phyloP scores from a whole-genome alignment of 2,329 filamentous ascomycete species.

The Ustulina deusta region DNA sequence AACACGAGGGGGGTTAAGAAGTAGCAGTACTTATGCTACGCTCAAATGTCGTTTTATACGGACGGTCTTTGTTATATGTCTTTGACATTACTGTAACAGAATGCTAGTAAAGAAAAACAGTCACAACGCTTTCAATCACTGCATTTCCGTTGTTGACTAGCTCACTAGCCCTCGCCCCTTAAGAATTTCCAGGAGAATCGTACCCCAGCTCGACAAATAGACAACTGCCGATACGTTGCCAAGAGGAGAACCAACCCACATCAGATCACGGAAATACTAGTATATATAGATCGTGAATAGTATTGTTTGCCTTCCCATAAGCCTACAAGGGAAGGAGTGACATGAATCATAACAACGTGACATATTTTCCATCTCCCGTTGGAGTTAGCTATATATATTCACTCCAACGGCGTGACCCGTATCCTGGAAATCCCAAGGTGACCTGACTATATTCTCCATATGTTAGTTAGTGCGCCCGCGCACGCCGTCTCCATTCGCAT shows the following conservation, averaged over 20 bases:
- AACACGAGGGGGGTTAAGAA: no score
- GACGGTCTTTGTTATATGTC: no score
- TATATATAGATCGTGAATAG: neutral
- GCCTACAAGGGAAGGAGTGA: neutral
- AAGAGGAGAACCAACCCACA: neutral
- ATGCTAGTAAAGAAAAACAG: no score
- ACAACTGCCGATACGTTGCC: neutral
- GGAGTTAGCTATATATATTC: constrained; percentile 6
- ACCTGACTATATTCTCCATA: neutral
- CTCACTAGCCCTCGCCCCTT: neutral
- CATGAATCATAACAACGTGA: constrained; percentile 26
- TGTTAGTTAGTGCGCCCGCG: neutral
- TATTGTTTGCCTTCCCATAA: neutral
- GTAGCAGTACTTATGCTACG: no score
- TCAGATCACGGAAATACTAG: neutral
- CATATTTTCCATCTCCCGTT: constrained; percentile 2
- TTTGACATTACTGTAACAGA: no score
- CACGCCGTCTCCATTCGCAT: neutral
- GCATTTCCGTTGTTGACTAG: neutral
- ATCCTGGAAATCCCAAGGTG: neutral
- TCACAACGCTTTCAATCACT: no score
- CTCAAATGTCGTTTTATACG: no score
- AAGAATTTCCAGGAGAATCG: neutral
- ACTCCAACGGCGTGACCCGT: neutral
- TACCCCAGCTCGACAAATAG: neutral